A percentile compares a stretch with the other conserved stretches of the same genome.
Evolutionary conservation across 441 rosid genomes (phyloP).

Genomic region (Adansonia gregorii): DNA sequence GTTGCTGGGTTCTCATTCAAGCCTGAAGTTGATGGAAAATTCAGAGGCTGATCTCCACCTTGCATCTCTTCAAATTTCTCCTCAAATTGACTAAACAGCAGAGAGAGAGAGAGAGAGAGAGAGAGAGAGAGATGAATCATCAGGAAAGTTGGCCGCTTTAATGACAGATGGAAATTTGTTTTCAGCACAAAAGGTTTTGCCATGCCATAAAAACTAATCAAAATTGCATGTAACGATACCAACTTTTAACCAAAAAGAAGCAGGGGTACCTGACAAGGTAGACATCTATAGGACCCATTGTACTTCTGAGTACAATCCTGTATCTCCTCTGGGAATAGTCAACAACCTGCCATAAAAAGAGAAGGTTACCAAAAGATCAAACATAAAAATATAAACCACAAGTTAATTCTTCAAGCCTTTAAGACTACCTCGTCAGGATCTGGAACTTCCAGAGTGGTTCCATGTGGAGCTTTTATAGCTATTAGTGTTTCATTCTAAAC

Average conservation of each 20-base stretch:
- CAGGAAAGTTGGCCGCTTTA: conserved; percentile 19
- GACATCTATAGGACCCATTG: conserved; percentile 97
- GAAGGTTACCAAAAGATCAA: conserved; percentile 11
- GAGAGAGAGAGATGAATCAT: neutral
- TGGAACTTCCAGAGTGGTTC: conserved; percentile 87
- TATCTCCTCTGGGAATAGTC: conserved; percentile 89
- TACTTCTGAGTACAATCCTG: conserved; percentile 88
- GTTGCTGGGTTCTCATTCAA: conserved; percentile 47
- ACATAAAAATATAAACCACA: conserved; percentile 3
- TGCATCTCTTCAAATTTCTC: conserved; percentile 84
- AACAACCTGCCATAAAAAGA: conserved; percentile 62
- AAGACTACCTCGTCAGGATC: conserved; percentile 94
- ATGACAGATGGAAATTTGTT: neutral
- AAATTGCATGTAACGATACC: neutral
- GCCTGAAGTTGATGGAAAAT: conserved; percentile 55
- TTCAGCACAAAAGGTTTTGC: neutral
- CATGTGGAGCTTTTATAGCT: conserved; percentile 49
- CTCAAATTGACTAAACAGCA: conserved; percentile 71
- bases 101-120: conserved; percentile 15
- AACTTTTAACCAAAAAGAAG: conserved; percentile 7
- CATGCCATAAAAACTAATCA: neutral
- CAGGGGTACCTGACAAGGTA: conserved; percentile 80
- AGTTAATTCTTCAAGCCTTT: conserved; percentile 27
- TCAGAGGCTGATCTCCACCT: conserved; percentile 58
- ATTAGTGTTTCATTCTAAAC: conserved; percentile 84